phyloP scores from a whole-genome alignment of 2,329 filamentous ascomycete species.

The Emmonsiellopsis sp. region DNA sequence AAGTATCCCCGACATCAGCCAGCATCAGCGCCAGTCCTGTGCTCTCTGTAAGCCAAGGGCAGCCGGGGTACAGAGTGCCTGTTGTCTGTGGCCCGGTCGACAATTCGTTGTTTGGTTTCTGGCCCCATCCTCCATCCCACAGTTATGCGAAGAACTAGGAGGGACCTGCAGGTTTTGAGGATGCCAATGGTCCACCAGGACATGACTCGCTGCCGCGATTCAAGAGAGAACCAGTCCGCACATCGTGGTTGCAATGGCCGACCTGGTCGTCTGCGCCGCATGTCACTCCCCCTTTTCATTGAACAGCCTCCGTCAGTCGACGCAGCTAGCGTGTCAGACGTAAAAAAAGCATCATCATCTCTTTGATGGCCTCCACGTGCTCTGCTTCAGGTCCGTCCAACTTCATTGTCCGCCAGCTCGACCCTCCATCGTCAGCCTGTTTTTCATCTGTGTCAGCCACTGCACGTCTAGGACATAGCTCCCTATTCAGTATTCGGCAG shows the following conservation, averaged over 20 bases:
- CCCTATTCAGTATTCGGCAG: not conserved
- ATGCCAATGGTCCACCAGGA: not conserved
- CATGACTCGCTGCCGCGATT: not conserved
- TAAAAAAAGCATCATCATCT: not conserved
- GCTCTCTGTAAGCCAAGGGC: not conserved
- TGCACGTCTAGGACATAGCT: not conserved
- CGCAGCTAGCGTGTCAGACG: not conserved
- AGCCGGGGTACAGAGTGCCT: not conserved
- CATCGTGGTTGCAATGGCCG: not conserved
- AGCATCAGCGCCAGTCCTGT: not conserved
- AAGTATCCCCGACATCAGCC: not conserved
- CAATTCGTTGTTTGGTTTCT: not conserved
- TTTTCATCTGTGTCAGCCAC: not conserved
- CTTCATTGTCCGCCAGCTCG: conserved; percentile 1
- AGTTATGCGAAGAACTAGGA: not conserved
- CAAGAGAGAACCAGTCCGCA: not conserved
- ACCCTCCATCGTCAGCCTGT: not conserved
- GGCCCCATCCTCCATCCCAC: not conserved
- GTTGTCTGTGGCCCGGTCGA: not conserved
- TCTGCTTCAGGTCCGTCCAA: not conserved
- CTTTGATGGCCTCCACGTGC: conserved; percentile 4
- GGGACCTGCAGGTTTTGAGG: not conserved
- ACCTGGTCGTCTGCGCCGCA: not conserved
- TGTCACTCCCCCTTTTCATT: not conserved
- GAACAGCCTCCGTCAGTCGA: not conserved